phyloP scores from a whole-genome alignment of 2,329 filamentous ascomycete species.

The Zalaria sp. region DNA sequence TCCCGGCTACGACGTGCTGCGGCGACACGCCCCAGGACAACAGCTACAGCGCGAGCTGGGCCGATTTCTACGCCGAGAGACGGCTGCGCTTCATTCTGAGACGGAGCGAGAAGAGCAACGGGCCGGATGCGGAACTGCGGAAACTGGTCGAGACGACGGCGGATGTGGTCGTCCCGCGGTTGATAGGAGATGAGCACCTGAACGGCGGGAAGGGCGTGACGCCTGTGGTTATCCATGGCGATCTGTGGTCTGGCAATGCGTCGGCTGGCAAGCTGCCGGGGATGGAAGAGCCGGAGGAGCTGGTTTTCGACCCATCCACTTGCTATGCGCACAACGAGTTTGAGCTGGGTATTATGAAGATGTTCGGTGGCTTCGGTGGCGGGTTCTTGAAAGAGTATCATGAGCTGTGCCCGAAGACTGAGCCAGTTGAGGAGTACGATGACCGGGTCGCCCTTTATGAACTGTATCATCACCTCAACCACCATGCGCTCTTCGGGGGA shows the following conservation, averaged over 20 bases:
- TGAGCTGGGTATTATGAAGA: constrained; percentile 85
- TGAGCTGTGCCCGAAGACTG: constrained; percentile 58
- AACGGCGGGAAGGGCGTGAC: constrained; percentile 44
- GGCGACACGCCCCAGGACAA: constrained; percentile 77
- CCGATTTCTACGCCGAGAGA: constrained; percentile 71
- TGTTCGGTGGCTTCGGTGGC: constrained; percentile 79
- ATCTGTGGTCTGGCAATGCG: constrained; percentile 87
- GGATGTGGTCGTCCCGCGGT: constrained; percentile 51
- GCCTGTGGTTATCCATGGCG: constrained; percentile 80
- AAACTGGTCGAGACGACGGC: constrained; percentile 52
- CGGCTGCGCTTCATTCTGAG: constrained; percentile 52
- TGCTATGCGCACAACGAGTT: constrained; percentile 83
- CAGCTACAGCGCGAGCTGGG: constrained; percentile 57
- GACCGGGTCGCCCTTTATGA: constrained; percentile 74
- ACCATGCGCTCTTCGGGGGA: constrained; percentile 71
- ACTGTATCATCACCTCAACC: constrained; percentile 79
- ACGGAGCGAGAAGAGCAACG: constrained; percentile 46
- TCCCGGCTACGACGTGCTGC: constrained; percentile 74
- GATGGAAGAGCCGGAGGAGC: constrained; percentile 46
- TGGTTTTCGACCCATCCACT: constrained; percentile 69
- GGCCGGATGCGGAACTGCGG: constrained; percentile 47
- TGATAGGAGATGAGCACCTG: constrained; percentile 57
- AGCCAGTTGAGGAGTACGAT: constrained; percentile 71
- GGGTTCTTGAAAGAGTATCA: constrained; percentile 69
- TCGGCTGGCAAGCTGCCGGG: constrained; percentile 48